Base-by-base conservation (phyloP, 2,329 filamentous ascomycete species). In the Trichoderma koningiopsis region DNA sequence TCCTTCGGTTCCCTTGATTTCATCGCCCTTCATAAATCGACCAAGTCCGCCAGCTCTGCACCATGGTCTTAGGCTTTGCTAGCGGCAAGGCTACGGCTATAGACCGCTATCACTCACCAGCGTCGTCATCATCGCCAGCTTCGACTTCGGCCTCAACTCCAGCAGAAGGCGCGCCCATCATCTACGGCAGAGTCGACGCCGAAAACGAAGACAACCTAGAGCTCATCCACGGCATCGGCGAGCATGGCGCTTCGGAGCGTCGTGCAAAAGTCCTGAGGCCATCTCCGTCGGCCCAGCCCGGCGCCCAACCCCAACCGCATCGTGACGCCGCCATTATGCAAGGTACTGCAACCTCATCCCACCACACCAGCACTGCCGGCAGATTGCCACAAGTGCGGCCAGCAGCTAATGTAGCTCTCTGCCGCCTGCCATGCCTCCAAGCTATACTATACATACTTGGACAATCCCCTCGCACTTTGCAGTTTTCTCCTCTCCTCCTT, bases 191-290 rank as follows among this genome's bases (percentile, higher is more conserved):
- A 47, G 72, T 79, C 71, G 77, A 80, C 65, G 77, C 79, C 2
- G 79, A 79, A 70, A 76, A 80, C 62, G 77, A 81, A 71, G 74
- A 75, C 35, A 78, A 77, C 69, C 71, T 80, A n/a, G 70, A 72
- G 24, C 70, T 79, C 7, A 71, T 80, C 37, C 71, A 75, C 19
- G 69, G 73, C 33, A 74, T 79, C 37, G 74, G 76, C 1, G 73
- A 74, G 43, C 53, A 76, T 59, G 63, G 27, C 55, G 37, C 22
- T n/a, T 37, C 56, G 62, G 59, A 24, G 24, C 29, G 59, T 40
- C 64, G 70, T 56, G 27, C 53, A 71, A 40, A 65, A 56, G 43
- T 55, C 13, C 29, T 47, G 63, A 58, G 63, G 55, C 55, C 63
- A 52, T 57, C 43, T 63, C 43, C 33, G 5, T 60, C 67, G 16